These are phyloP conservation scores for Candida frijolesensis DNA, from an alignment of 1,139 yeast genomes.

Conservation along the genomic window DNA sequence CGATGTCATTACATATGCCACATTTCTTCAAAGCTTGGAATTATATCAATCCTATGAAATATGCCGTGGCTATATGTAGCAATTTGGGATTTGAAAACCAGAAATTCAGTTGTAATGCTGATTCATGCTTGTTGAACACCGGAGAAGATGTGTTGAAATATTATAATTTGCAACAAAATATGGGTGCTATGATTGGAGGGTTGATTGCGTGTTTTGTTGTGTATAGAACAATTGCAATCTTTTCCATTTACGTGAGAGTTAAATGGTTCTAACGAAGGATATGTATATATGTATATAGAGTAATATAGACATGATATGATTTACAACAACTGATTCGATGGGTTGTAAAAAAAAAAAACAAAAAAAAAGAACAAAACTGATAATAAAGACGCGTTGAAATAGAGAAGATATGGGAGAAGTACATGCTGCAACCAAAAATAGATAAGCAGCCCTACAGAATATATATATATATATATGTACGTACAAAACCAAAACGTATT, in stretches of 20 bases:
- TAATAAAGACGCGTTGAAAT: not conserved
- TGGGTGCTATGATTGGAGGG: conserved; percentile 39
- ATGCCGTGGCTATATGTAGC: conserved; percentile 58
- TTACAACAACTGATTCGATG: not conserved
- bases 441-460: not conserved
- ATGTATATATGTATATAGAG: not conserved
- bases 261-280: conserved; percentile 15
- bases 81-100: conserved; percentile 39
- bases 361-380: too few relatives aligned
- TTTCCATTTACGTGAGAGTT: conserved; percentile 31
- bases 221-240: conserved; percentile 35
- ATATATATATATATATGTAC: not conserved
- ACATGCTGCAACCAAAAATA: not conserved
- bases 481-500: not conserved
- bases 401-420: not conserved
- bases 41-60: conserved; percentile 73
- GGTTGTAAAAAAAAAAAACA: not conserved
- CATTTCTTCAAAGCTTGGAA: conserved; percentile 67
- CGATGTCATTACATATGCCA: conserved; percentile 78
- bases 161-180: conserved; percentile 31
- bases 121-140: conserved; percentile 32
- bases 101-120: conserved; percentile 30
- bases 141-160: conserved; percentile 39
- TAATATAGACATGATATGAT: not conserved
- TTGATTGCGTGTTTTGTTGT: conserved; percentile 37